Conservation (phyloP, 371 early-diverging fungal species). For the Circinella minor region DNA sequence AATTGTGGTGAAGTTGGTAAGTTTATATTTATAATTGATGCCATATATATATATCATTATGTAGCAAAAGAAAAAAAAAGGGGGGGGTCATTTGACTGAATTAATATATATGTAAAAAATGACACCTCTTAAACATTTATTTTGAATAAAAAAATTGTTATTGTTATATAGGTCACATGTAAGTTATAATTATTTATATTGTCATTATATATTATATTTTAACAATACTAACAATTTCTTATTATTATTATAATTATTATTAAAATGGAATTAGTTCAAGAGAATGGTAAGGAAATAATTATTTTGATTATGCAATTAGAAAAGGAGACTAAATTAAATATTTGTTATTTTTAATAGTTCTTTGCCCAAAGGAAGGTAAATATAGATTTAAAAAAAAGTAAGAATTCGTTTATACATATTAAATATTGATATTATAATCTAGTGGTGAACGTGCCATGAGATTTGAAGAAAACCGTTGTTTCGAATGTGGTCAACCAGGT, state of each 20-base stretch:
- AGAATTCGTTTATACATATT: background rate
- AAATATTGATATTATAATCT: background rate
- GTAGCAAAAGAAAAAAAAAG: no score
- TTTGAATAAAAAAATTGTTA: no score
- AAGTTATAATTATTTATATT: constrained; percentile 20
- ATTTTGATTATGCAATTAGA: background rate
- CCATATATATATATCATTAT: no score
- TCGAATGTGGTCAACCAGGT: constrained; percentile 47
- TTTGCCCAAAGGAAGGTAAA: constrained; percentile 46
- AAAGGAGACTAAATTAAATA: background rate
- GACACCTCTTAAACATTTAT: no score
- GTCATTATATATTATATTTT: no score
- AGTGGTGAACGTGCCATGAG: constrained; percentile 51
- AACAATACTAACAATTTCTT: no score
- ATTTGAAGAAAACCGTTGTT: constrained; percentile 47
- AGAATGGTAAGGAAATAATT: constrained; percentile 35
- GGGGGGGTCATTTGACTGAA: no score
- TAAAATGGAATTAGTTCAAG: constrained; percentile 17
- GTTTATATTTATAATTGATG: background rate
- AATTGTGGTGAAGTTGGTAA: constrained; percentile 50
- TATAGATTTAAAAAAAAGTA: no score
- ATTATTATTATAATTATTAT: no score
- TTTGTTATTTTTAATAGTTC: constrained; percentile 21
- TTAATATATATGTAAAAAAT: no score
- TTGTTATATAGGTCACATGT: constrained; percentile 41